Base-by-base conservation (phyloP, 805 yeast species). In the Schizosaccharomyces cryophilus region DNA sequence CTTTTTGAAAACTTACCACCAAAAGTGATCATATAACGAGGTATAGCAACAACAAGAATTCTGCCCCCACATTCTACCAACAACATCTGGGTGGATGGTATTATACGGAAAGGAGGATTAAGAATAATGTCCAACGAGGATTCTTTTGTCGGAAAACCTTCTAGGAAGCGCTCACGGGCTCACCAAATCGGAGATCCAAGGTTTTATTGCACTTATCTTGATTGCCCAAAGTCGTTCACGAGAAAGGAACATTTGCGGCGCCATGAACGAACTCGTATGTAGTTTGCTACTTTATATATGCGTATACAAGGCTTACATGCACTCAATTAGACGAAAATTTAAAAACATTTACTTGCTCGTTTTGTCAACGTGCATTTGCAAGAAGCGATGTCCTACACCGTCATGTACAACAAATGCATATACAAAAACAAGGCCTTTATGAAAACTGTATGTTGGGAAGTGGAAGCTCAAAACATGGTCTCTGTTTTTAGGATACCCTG, bases 341-440 rank as follows among this genome's bases (percentile, higher is more conserved):
- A 15, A 51, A 51, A 29, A 17, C 56, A 7, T 51, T 51, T 29
- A 24, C 56, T 4, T 51, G 56, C n/a, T 29, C 35, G n/a, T 24
- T 51, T 29, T 51, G 56, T 29, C 21, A 51, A 4, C 30, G 56
- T 17, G 56, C 56, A 21, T 51, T 51, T 21, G 56, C 56, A 19
- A 51, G 56, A 51, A 51, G 56, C 17, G 56, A 51, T 51, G 56
- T 51, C 19, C n/a, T 51, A 24, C 21, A 51, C 17, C 30, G 56
- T 11, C 56, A 51, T 51, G 56, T 51, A 17, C 56, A 51, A 29
- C 56, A 51, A 51, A 51, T 51, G 56, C 56, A 51, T 51, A 17
- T 51, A 24, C 56, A 51, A 29, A 21, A 29, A 6, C 56, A 29
- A 26, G 26, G 26, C 13, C 51, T 45, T 19, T 19, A 24, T 45